phyloP scores from a whole-genome alignment of 257 asterid genomes.

The Forsythia suspensa region DNA sequence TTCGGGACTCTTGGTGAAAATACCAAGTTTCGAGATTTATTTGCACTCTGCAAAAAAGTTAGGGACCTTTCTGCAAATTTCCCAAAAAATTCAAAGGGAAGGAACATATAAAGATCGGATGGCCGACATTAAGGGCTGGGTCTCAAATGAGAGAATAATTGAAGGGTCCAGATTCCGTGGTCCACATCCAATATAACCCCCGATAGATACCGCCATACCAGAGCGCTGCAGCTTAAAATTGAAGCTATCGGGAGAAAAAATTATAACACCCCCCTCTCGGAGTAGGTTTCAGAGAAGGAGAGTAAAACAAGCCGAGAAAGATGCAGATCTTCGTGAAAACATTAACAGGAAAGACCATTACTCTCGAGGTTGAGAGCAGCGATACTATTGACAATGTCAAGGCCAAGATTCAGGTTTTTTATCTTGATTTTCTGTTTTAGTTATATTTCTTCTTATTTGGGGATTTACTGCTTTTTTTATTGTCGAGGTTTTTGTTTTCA shows the following conservation, averaged over 20 bases:
- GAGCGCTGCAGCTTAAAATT: not conserved
- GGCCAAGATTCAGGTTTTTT: constrained; percentile 49
- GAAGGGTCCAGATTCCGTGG: not conserved
- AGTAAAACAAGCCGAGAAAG: constrained; percentile 21
- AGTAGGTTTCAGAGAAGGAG: not conserved
- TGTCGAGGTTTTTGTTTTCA: not conserved
- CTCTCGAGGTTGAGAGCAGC: constrained; percentile 22
- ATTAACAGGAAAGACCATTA: constrained; percentile 75
- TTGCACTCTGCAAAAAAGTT: not conserved
- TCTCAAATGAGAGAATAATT: not conserved
- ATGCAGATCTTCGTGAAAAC: constrained; percentile 96
- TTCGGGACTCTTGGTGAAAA: too few relatives aligned
- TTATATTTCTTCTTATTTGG: not conserved
- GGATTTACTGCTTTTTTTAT: not conserved
- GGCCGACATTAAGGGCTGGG: not conserved
- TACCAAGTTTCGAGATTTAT: not conserved
- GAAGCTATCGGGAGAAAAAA: not conserved
- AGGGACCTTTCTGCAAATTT: not conserved
- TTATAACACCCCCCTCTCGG: not conserved
- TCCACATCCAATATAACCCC: not conserved
- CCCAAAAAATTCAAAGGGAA: not conserved
- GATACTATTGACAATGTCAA: not conserved
- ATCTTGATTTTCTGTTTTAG: not conserved
- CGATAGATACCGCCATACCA: not conserved
- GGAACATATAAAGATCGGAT: not conserved